Conservation (phyloP, 148 eudicot genomes). For the Fagopyrum esculentum region DNA sequence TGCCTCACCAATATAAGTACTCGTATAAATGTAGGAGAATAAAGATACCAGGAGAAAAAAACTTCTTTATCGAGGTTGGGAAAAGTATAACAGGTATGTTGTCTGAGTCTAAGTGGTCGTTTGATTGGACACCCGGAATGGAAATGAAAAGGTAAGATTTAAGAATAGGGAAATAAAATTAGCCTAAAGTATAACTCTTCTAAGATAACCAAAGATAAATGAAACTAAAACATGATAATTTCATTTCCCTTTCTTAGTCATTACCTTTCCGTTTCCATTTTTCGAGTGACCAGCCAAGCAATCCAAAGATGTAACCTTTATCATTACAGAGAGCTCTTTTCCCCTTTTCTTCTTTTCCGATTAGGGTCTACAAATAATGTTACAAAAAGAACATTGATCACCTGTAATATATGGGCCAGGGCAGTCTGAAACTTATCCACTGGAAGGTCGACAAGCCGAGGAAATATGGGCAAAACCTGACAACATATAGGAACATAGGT, state of each 20-base stretch:
- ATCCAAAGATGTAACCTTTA: neutral
- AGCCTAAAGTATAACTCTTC: too few species aligned
- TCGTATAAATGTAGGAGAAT: neutral
- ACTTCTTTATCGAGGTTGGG: neutral
- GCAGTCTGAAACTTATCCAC: conserved; percentile 86
- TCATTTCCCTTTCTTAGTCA: too few species aligned
- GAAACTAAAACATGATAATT: too few species aligned
- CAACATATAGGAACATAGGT: conserved; percentile 11
- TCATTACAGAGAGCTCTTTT: neutral
- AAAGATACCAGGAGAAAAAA: neutral
- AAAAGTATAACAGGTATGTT: neutral
- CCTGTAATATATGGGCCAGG: conserved; percentile 91
- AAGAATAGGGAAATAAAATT: too few species aligned
- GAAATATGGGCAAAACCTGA: conserved; percentile 93
- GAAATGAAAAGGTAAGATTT: too few species aligned
- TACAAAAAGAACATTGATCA: conserved; percentile 15
- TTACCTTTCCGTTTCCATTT: neutral
- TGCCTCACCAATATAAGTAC: neutral
- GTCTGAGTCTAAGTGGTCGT: neutral
- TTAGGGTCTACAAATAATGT: neutral
- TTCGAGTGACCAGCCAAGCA: too few species aligned
- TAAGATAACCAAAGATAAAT: too few species aligned
- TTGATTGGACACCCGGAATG: too few species aligned
- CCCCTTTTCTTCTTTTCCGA: neutral
- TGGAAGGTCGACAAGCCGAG: conserved; percentile 85